Evolutionary conservation across 1,284 basidiomycete genomes (phyloP).

Genomic region (Neonothopanus nambi): DNA sequence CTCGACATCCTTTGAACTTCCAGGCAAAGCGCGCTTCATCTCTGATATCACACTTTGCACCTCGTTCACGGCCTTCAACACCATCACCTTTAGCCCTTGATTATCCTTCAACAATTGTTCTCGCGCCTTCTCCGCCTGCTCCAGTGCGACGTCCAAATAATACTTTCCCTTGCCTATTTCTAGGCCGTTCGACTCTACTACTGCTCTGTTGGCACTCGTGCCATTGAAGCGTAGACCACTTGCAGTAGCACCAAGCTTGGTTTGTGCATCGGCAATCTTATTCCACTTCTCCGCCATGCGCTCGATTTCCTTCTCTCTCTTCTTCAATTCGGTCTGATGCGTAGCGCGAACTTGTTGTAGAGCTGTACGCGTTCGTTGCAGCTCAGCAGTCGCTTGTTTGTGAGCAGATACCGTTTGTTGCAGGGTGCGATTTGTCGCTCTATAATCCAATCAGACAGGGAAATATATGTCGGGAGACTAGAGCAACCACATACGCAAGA

Average conservation of each 20-base stretch:
- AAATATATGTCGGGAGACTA: not conserved
- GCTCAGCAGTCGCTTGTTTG: constrained; percentile 65
- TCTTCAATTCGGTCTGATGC: constrained; percentile 76
- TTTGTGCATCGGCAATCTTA: constrained; percentile 68
- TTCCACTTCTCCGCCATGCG: constrained; percentile 76
- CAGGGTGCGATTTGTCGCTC: constrained; percentile 53
- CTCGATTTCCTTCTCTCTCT: constrained; percentile 80
- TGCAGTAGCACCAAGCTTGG: constrained; percentile 44
- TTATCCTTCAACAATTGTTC: constrained; percentile 72
- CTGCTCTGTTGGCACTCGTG: constrained; percentile 47
- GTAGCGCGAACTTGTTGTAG: constrained; percentile 66
- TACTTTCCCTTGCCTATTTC: constrained; percentile 42
- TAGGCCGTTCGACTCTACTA: constrained; percentile 34
- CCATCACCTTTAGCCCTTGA: constrained; percentile 62
- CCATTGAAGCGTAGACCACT: constrained; percentile 47
- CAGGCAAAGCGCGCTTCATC: constrained; percentile 36
- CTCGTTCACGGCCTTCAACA: constrained; percentile 71
- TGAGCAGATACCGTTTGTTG: constrained; percentile 63
- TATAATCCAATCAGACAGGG: constrained; percentile 27
- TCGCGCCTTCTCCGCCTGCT: constrained; percentile 73
- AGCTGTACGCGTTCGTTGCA: constrained; percentile 64
- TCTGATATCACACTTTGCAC: constrained; percentile 56
- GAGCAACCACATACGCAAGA: constrained; percentile 50
- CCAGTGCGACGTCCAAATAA: constrained; percentile 69
- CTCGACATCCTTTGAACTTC: constrained; percentile 37